Conservation (phyloP, 805 yeast species). For the Lipomyces orientalis region DNA sequence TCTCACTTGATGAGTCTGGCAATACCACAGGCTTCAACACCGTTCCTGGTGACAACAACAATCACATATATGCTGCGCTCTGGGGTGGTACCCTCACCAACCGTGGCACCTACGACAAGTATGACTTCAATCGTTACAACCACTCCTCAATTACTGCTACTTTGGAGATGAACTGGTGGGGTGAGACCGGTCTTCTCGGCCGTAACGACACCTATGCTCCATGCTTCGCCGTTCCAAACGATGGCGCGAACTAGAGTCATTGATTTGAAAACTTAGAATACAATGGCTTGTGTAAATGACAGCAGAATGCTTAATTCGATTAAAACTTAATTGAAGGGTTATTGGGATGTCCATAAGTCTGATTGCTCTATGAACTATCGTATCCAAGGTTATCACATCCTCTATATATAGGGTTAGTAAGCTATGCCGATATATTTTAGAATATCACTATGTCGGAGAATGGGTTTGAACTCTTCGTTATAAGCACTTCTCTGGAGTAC, state of each 20-base stretch:
- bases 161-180: background rate
- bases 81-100: background rate
- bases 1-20: background rate
- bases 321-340: background rate
- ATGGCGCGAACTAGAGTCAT: background rate
- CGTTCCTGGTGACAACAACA: background rate
- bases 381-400: no score
- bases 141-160: background rate
- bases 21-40: background rate
- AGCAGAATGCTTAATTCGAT: background rate
- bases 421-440: no score
- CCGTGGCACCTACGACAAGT: background rate
- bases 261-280: no score
- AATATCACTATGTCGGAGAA: no score
- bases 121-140: background rate
- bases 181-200: background rate
- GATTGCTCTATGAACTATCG: background rate
- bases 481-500: no score
- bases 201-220: background rate
- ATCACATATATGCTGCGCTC: background rate
- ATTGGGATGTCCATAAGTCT: background rate
- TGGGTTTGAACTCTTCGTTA: no score
- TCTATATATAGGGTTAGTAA: no score
- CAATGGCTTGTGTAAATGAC: background rate
- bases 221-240: background rate